These are phyloP conservation scores for Avena eriantha DNA, from an alignment of 176 grass and related monocot species.

Conservation along the genomic window DNA sequence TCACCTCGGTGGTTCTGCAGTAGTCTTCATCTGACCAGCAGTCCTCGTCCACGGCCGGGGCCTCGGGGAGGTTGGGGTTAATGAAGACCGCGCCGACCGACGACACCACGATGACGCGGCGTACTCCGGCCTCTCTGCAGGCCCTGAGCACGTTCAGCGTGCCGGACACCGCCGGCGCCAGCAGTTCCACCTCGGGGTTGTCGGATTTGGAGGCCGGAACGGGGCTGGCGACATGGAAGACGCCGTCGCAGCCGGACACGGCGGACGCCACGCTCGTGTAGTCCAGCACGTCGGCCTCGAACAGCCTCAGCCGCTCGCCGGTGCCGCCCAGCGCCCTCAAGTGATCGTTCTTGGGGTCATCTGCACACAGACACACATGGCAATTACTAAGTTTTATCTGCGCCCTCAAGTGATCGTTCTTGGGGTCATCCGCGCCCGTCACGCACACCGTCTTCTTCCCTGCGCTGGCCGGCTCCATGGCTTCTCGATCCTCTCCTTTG, in stretches of 20 bases:
- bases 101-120: constrained; percentile 73
- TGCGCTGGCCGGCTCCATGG: background rate
- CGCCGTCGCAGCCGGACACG: constrained; percentile 65
- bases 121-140: constrained; percentile 49
- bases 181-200: constrained; percentile 47
- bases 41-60: constrained; percentile 56
- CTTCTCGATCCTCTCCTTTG: too few relatives aligned
- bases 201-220: background rate
- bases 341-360: constrained; percentile 68
- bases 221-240: constrained; percentile 63
- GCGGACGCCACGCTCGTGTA: constrained; percentile 42
- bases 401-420: constrained; percentile 63
- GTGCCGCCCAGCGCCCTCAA: constrained; percentile 55
- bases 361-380: constrained; percentile 28
- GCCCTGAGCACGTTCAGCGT: constrained; percentile 73
- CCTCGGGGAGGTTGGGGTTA: constrained; percentile 52
- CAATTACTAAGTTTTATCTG: too few relatives aligned
- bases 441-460: constrained; percentile 65
- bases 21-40: constrained; percentile 70
- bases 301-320: constrained; percentile 60
- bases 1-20: constrained; percentile 64
- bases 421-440: constrained; percentile 78
- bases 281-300: constrained; percentile 71
- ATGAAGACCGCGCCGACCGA: constrained; percentile 49
- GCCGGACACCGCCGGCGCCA: constrained; percentile 67